Evolutionary conservation across 2,329 filamentous ascomycete genomes (phyloP), one percentile per base, ranked within the genome.

Genomic region (Endocalyx cinctus): DNA sequence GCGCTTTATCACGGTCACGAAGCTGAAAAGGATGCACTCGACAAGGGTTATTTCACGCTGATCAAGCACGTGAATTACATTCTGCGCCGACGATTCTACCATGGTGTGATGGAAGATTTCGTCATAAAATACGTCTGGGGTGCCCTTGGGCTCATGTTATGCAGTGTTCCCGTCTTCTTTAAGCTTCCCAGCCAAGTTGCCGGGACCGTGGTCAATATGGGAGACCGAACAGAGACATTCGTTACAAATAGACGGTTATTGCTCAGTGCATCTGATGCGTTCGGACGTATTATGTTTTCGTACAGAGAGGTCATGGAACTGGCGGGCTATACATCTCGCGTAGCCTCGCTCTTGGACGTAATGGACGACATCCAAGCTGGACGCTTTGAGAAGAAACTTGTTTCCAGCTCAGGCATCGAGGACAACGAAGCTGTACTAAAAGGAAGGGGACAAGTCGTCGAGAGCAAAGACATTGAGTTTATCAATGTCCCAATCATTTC

Each of bases 61-160:
- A 98, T 98, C 67, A 97, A 96, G 64, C 92, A 98, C 63, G 90
- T 98, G 56, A 98, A 98, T 61, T 82, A 94, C 54, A 96, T 97
- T 45, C 66, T 98, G 41, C 77, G 89, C 25, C 74, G 87, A 42
- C 79, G 92, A 30, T 85, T 98, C 59, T 97, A 97, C 60, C 90
- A 98, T 58, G 90, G 89, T n/a, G 83, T 98, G 52, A 96, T 97
- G 90, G 92, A 98, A 59, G 92, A 98, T 60, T 98, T 96, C 61
- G 87, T 97, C 37, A 95, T 98, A 63, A 98, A 98, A 62, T 98
- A 98, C 59, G 92, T 97, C 63, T 98, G 92, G 92, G 92, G 92
- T 25, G 90, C 92, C 3, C 62, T 98, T 27, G 92, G 92, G 2
- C 72, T 98, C 44, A 62, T 95, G 43, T 79, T 98, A 8, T 98